These are phyloP conservation scores for Halteria grandinella DNA, from an alignment of 73 alveolate genomes.

Conservation along the genomic window DNA sequence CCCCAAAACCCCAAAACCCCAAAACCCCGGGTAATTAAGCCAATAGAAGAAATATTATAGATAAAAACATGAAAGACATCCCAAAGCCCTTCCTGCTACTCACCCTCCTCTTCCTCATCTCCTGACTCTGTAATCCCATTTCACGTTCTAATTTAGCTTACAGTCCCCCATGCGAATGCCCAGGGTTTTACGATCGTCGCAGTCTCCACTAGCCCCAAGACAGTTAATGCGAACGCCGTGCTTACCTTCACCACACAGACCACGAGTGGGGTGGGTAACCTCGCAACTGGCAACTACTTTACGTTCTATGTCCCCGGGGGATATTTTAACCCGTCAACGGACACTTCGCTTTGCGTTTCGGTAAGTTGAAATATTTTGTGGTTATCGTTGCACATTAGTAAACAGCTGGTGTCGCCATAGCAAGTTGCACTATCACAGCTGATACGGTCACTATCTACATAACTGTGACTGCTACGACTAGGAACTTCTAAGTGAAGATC, in stretches of 20 bases:
- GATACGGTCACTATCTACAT: neutral
- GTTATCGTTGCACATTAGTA: neutral
- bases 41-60: too few relatives aligned
- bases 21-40: too few relatives aligned
- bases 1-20: too few relatives aligned
- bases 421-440: slow-evolving; percentile 16
- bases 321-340: slow-evolving; percentile 22
- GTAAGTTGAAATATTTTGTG: slow-evolving; percentile 9
- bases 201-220: slow-evolving; percentile 4
- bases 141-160: too few relatives aligned
- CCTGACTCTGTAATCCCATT: too few relatives aligned
- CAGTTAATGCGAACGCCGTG: slow-evolving; percentile 20
- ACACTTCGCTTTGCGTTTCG: slow-evolving; percentile 8
- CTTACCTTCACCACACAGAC: neutral
- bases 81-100: too few relatives aligned
- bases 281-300: slow-evolving; percentile 10
- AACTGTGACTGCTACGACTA: neutral
- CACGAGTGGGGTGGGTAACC: neutral
- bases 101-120: too few relatives aligned
- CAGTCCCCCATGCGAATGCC: too few relatives aligned
- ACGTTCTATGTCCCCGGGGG: slow-evolving; percentile 24
- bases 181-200: too few relatives aligned
- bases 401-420: neutral
- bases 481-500: neutral
- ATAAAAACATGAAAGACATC: too few relatives aligned